A percentile compares a stretch with the other conserved stretches of the same genome.
Evolutionary conservation across 345 rosid species (phyloP).

Genomic region (Populus euphratica): DNA sequence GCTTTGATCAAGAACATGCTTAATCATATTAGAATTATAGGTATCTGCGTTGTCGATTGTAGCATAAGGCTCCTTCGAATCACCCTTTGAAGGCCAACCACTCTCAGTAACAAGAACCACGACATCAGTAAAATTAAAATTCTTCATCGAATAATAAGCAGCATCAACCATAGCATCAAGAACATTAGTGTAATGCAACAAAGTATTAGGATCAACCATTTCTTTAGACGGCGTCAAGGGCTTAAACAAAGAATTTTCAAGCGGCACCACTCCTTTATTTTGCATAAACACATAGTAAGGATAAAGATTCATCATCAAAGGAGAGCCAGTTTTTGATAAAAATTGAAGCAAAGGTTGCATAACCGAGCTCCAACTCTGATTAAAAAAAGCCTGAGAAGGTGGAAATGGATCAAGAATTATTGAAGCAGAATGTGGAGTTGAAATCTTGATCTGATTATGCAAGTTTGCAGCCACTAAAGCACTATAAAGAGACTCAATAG

Average conservation of each 20-base stretch:
- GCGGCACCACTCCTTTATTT: constrained; percentile 92
- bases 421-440: constrained; percentile 91
- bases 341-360: constrained; percentile 75
- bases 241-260: constrained; percentile 80
- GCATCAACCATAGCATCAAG: constrained; percentile 97
- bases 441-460: constrained; percentile 74
- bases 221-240: constrained; percentile 87
- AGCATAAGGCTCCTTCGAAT: constrained; percentile 82
- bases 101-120: constrained; percentile 74
- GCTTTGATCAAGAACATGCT: constrained; percentile 68
- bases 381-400: constrained; percentile 92
- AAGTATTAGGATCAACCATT: constrained; percentile 96
- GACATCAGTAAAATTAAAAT: constrained; percentile 73
- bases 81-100: constrained; percentile 93
- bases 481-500: constrained; percentile 74
- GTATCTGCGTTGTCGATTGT: constrained; percentile 78
- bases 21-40: constrained; percentile 84
- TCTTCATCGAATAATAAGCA: constrained; percentile 86
- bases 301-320: constrained; percentile 94
- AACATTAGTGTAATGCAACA: constrained; percentile 89
- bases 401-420: constrained; percentile 77
- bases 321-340: constrained; percentile 72
- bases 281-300: constrained; percentile 96
- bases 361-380: constrained; percentile 70
- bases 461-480: constrained; percentile 92